phyloP scores from a whole-genome alignment of 495 filamentous ascomycete genomes.

The Penicillium pulvis region DNA sequence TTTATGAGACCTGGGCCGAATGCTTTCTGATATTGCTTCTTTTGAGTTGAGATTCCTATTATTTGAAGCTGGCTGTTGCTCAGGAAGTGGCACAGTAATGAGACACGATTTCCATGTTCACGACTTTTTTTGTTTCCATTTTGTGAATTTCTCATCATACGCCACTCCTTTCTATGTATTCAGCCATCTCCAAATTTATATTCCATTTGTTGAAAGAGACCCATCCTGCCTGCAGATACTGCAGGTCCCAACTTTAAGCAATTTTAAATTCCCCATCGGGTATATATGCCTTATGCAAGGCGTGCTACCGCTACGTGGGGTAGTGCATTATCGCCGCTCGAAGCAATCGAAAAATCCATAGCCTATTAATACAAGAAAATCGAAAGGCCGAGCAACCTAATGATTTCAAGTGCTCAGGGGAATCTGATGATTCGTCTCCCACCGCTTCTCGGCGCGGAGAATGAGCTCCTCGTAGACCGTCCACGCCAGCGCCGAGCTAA shows the following conservation, averaged over 20 bases:
- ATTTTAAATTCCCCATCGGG: not conserved
- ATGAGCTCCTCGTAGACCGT: conserved; percentile 95
- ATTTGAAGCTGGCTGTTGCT: conserved; percentile 15
- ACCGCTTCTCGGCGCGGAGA: conserved; percentile 67
- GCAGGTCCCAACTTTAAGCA: conserved; percentile 11
- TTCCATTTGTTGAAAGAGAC: conserved; percentile 5
- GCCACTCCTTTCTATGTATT: conserved; percentile 20
- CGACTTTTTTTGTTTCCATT: conserved; percentile 22
- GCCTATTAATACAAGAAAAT: conserved; percentile 27
- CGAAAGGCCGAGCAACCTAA: not conserved
- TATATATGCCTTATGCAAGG: conserved; percentile 13
- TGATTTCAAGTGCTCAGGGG: conserved; percentile 15
- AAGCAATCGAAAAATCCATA: not conserved
- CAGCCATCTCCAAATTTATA: conserved; percentile 9
- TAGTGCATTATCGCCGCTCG: conserved; percentile 9
- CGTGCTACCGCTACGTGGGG: conserved; percentile 1
- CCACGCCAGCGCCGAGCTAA: conserved; percentile 92
- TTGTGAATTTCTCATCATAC: conserved; percentile 14
- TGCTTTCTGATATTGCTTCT: conserved; percentile 21
- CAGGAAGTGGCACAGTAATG: conserved; percentile 25
- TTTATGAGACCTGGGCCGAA: conserved; percentile 15
- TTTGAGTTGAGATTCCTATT: conserved; percentile 30
- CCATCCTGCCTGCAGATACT: not conserved
- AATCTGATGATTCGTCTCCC: conserved; percentile 42
- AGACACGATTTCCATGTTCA: conserved; percentile 33